Conservation (phyloP, 371 early-diverging fungal genomes). For the Rhizopus delemar region DNA sequence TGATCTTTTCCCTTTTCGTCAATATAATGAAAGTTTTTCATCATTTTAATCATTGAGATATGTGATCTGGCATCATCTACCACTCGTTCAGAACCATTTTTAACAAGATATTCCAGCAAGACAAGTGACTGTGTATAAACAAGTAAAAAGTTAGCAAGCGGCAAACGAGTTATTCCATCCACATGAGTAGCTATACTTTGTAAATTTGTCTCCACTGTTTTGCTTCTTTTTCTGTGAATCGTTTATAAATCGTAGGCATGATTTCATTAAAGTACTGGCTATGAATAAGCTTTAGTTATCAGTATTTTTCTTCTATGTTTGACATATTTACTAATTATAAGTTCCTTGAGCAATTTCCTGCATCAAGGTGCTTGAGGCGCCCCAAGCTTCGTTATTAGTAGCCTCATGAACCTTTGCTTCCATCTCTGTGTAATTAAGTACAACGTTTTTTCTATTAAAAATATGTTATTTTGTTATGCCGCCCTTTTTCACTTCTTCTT, state of each 20-base stretch:
- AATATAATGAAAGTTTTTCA: conserved; percentile 78
- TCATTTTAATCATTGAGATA: conserved; percentile 81
- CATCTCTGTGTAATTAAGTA: conserved; percentile 85
- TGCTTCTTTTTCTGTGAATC: conserved; percentile 82
- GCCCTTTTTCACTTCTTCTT: not conserved
- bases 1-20: conserved; percentile 96
- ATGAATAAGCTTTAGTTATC: not conserved
- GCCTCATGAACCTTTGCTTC: conserved; percentile 88
- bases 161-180: not conserved
- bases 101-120: conserved; percentile 90
- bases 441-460: conserved; percentile 63
- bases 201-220: conserved; percentile 92
- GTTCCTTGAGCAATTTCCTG: conserved; percentile 87
- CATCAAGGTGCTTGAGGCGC: conserved; percentile 90
- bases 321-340: conserved; percentile 62
- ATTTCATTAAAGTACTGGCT: conserved; percentile 91
- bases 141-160: not conserved
- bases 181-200: conserved; percentile 64
- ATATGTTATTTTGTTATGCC: not conserved
- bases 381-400: conserved; percentile 88
- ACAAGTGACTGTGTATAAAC: conserved; percentile 69
- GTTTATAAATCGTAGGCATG: conserved; percentile 87
- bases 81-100: conserved; percentile 93
- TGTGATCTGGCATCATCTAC: conserved; percentile 85
- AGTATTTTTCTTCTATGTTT: too few relatives aligned